Base-by-base conservation (phyloP, 305 asterid genomes). In the Ajuga reptans region DNA sequence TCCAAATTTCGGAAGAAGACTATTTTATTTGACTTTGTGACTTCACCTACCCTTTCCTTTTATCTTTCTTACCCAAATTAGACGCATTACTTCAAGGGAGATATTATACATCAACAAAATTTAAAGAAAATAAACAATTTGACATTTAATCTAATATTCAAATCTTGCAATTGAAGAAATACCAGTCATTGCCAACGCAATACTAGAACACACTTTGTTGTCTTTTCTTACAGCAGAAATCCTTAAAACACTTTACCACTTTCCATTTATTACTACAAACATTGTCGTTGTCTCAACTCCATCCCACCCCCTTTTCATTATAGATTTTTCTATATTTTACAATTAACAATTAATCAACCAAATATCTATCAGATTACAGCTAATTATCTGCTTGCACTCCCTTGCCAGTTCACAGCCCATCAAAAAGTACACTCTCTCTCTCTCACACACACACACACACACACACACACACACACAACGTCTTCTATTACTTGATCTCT, bases 321-420 rank as follows among this genome's bases (percentile, higher is more conserved):
- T 61, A 37, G 55, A 45, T 21, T 62, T 21, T 72, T 6, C 52
- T 69, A 42, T 33, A 49, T 52, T 64, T 24, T 46, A 9, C 53
- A 47, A 66, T 21, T 78, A 45, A 47, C n/a, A n/a, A n/a, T n/a
- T n/a, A n/a, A 24, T 61, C 57, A 73, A 41, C 29, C 37, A 18
- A 70, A 46, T 71, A 53, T 68, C 80, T 50, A 64, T 69, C 76
- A 67, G 45, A 67, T 75, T 65, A 74, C 89, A 83, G 87, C 84
- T 82, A 82, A 74, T 77, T 41, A 55, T 68, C 81, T 29, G 80
- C 83, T 81, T 75, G 80, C 77, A 64, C 74, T 64, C 66, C 69
- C 69, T 72, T 81, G 82, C 83, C 85, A 76, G 78, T 74, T 52
- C 76, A 74, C 67, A 56, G 55, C 77, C 77, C 57, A 71, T 75